Evolutionary conservation across 1,284 basidiomycete species (phyloP), one percentile per base, ranked within the genome.

Genomic region (Anthracocystis panici-leucophaei): DNA sequence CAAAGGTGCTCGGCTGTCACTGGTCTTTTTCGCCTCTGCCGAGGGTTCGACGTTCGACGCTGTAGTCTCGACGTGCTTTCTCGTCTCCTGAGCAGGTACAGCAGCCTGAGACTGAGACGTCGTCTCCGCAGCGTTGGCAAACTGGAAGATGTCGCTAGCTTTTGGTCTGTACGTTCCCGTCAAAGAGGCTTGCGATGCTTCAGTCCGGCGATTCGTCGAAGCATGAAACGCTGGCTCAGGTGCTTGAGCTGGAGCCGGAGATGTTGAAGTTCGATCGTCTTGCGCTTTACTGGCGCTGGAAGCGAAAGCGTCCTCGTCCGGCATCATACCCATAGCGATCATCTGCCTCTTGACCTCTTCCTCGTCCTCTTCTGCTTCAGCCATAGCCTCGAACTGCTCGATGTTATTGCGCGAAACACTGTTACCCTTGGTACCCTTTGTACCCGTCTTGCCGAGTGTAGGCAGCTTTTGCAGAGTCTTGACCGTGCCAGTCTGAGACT

Each of bases 401-500:
- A 79, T 74, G 58, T 80, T 71, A 57, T 74, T 73, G 21, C 75
- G 60, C 21, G 70, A 68, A 21, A 78, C 75, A 45, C 76, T 78
- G 55, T 70, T 76, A 54, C 65, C 42, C 20, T 56, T 56, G 7
- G 25, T 57, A 3, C 59, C 64, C 52, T 65, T 68, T 14, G 58
- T 57, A 7, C 69, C 58, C 6, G 48, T 67, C 70, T 78, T 75
- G 48, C 65, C 61, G 48, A 74, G 41, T n/a, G 68, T 75, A 11
- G 64, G 66, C 38, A 79, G 66, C 35, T 66, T 69, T 14, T 49
- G 44, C 49, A 79, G 48, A 6, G 72, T 72, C 57, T 78, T 80
- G 46, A 82, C 50, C 1, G 79, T 81, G 21, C 77, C 77, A n/a
- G 77, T 77, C 23, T 75, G 68, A 16, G 79, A 82, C 54, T 82